phyloP scores from a whole-genome alignment of 169 alveolate species.

The Cryptosporidium bovis region DNA sequence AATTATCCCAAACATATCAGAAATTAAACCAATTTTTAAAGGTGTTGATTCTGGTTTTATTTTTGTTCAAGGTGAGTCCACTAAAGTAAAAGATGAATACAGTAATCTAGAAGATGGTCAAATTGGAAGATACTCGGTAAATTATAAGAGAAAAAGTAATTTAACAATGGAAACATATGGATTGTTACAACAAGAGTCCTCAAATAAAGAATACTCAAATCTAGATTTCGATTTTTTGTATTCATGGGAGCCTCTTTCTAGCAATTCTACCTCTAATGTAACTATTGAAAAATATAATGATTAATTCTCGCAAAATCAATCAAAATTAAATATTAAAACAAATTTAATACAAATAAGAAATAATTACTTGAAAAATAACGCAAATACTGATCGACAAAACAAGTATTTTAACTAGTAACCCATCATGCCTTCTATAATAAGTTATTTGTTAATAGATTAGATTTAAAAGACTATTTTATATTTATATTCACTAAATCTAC shows the following conservation, averaged over 20 bases:
- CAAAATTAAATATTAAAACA: no score
- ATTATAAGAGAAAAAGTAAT: conserved; percentile 14
- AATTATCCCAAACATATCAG: conserved; percentile 45
- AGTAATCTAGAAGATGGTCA: conserved; percentile 46
- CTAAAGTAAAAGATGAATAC: conserved; percentile 4
- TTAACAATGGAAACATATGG: conserved; percentile 29
- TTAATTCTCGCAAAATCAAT: no score
- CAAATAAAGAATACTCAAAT: neutral
- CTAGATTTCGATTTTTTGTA: conserved; percentile 49
- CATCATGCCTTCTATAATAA: no score
- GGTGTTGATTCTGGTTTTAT: conserved; percentile 38
- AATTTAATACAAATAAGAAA: no score
- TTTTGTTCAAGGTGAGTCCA: conserved; percentile 50
- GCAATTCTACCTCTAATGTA: conserved; percentile 4
- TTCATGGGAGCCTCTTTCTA: conserved; percentile 65
- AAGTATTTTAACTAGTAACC: no score
- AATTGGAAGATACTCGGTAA: conserved; percentile 54
- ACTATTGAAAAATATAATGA: neutral
- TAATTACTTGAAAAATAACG: no score
- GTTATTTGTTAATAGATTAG: no score
- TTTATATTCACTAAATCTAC: no score
- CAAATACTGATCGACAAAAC: no score
- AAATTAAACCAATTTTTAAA: conserved; percentile 8
- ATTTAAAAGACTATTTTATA: no score
- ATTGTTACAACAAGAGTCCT: conserved; percentile 19